Evolutionary conservation across 2,329 filamentous ascomycete species (phyloP).

Genomic region (Stagonosporopsis chrysanthemi): DNA sequence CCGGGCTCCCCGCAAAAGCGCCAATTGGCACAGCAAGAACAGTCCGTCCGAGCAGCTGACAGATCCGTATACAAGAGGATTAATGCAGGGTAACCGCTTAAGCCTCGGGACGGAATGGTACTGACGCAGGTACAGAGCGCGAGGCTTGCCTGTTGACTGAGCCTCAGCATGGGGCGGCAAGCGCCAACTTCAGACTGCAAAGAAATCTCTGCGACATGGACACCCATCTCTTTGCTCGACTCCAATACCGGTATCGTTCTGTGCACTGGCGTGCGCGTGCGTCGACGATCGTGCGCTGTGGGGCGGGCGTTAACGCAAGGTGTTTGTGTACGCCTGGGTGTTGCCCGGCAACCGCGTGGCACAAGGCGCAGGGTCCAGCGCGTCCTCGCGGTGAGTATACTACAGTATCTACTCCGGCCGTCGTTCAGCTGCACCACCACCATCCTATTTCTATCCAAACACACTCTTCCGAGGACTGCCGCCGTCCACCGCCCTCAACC

Average conservation of each 20-base stretch:
- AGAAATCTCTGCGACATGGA: conserved; percentile 2
- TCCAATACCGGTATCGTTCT: background rate
- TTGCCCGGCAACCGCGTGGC: conserved; percentile 34
- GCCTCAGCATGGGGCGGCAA: conserved; percentile 1
- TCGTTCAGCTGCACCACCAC: conserved; percentile 20
- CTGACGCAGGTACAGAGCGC: conserved; percentile 23
- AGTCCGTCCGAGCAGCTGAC: conserved; percentile 19
- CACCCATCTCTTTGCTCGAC: background rate
- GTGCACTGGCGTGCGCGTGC: conserved; percentile 12
- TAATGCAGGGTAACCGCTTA: conserved; percentile 27
- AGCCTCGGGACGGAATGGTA: conserved; percentile 12
- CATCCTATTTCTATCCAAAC: conserved; percentile 41
- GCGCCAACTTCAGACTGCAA: background rate
- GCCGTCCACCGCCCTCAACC: conserved; percentile 34
- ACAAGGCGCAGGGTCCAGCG: conserved; percentile 22
- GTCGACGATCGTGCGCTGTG: conserved; percentile 17
- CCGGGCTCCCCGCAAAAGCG: conserved; percentile 4
- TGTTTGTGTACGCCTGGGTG: conserved; percentile 34
- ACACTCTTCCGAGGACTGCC: conserved; percentile 29
- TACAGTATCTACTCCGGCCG: conserved; percentile 6
- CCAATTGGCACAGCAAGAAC: conserved; percentile 24
- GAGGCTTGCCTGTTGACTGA: background rate
- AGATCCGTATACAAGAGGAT: conserved; percentile 9
- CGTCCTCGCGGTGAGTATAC: conserved; percentile 9
- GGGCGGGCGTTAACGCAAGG: conserved; percentile 24